A percentile compares a stretch with the other conserved stretches of the same genome.
phyloP scores from a whole-genome alignment of 2,329 filamentous ascomycete genomes.

The Colletotrichum salicis region DNA sequence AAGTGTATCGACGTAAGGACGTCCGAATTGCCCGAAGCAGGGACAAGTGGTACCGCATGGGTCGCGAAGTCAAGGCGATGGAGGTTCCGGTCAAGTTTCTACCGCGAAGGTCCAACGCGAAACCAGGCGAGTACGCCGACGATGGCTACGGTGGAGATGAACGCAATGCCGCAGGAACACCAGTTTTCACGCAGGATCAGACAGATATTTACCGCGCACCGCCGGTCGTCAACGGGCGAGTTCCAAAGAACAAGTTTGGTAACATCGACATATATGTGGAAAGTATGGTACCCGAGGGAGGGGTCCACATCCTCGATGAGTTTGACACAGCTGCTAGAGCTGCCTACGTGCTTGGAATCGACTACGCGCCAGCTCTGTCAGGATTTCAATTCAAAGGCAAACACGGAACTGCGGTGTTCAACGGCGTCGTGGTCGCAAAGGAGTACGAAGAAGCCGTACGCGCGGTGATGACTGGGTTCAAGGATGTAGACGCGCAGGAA shows the following conservation, averaged over 20 bases:
- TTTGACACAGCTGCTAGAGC: constrained; percentile 73
- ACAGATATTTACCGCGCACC: constrained; percentile 81
- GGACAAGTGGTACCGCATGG: constrained; percentile 92
- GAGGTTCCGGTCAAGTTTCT: constrained; percentile 87
- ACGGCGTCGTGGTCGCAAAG: constrained; percentile 79
- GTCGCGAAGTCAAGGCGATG: constrained; percentile 79
- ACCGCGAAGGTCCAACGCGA: constrained; percentile 55
- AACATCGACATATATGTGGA: constrained; percentile 95
- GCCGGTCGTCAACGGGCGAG: constrained; percentile 76
- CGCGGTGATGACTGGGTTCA: constrained; percentile 74
- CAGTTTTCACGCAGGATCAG: constrained; percentile 70
- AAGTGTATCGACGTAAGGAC: constrained; percentile 83
- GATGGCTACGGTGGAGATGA: constrained; percentile 57
- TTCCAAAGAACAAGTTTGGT: constrained; percentile 92
- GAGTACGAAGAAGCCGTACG: constrained; percentile 79
- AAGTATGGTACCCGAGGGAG: constrained; percentile 88
- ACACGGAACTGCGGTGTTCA: constrained; percentile 84
- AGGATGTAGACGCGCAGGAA: constrained; percentile 71
- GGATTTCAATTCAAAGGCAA: constrained; percentile 90
- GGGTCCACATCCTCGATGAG: constrained; percentile 70
- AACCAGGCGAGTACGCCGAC: constrained; percentile 40
- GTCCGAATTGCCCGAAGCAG: constrained; percentile 81
- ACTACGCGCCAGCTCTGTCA: constrained; percentile 89
- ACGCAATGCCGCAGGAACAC: constrained; percentile 60
- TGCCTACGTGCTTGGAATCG: constrained; percentile 79